Conservation (phyloP, 2,329 filamentous ascomycete species). For the Harringtonia aguacate region DNA sequence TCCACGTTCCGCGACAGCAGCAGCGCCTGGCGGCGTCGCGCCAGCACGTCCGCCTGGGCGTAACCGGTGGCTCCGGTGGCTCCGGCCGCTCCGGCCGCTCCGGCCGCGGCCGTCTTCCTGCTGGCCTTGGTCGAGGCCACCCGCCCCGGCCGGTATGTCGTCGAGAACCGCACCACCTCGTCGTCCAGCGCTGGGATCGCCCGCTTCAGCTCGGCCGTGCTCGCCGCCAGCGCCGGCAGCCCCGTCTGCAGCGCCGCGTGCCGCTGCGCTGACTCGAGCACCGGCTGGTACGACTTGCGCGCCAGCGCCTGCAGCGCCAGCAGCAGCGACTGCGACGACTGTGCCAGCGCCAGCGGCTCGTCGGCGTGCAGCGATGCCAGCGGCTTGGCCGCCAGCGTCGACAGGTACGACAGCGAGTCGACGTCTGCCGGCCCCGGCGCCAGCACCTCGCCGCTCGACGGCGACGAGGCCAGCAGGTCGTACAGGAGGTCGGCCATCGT, state of each 20-base stretch:
- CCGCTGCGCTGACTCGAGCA: slow-evolving; percentile 71
- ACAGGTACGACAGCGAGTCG: slow-evolving; percentile 59
- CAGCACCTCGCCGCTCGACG: slow-evolving; percentile 19
- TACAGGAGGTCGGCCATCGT: slow-evolving; percentile 64
- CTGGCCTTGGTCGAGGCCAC: slow-evolving; percentile 32
- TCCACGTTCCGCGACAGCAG: slow-evolving; percentile 80
- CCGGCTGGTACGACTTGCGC: slow-evolving; percentile 75
- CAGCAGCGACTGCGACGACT: slow-evolving; percentile 69
- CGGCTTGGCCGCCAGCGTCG: slow-evolving; percentile 65
- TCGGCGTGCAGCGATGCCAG: slow-evolving; percentile 60
- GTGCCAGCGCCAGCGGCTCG: slow-evolving; percentile 71
- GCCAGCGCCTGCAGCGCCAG: slow-evolving; percentile 80
- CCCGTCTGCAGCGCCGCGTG: slow-evolving; percentile 63
- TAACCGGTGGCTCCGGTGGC: slow-evolving; percentile 45
- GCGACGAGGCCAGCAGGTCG: slow-evolving; percentile 49
- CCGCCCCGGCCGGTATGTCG: slow-evolving; percentile 52
- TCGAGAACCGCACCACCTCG: slow-evolving; percentile 69
- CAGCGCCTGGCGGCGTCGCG: slow-evolving; percentile 66
- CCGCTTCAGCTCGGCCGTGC: slow-evolving; percentile 56
- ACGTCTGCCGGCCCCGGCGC: slow-evolving; percentile 29
- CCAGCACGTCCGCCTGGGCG: slow-evolving; percentile 51
- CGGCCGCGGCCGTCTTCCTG: slow-evolving; percentile 20
- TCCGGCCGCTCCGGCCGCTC: not conserved
- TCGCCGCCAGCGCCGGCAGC: slow-evolving; percentile 58
- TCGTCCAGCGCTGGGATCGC: slow-evolving; percentile 70